A percentile compares a stretch with the other conserved stretches of the same genome.
These are phyloP conservation scores for Tuber melanosporum DNA, from an alignment of 495 filamentous ascomycete species.

Conservation along the genomic window DNA sequence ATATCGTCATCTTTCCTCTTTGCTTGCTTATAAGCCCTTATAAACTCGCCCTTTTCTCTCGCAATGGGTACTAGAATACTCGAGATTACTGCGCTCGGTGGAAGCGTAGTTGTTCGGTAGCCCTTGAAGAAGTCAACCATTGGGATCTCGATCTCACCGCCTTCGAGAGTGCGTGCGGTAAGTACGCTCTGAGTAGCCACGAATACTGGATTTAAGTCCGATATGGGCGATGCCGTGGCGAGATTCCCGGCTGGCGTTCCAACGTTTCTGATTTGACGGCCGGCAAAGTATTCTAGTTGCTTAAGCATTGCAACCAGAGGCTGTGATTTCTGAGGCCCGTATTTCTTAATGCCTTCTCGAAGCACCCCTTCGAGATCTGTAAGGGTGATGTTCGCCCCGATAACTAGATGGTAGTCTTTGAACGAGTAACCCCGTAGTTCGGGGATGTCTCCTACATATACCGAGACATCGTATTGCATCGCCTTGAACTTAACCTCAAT, in stretches of 20 bases:
- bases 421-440: conserved; percentile 77
- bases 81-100: conserved; percentile 74
- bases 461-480: conserved; percentile 79
- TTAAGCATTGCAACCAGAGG: conserved; percentile 68
- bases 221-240: conserved; percentile 91
- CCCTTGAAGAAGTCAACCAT: conserved; percentile 92
- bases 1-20: conserved; percentile 80
- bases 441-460: conserved; percentile 87
- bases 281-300: conserved; percentile 86
- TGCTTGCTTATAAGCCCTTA: conserved; percentile 68
- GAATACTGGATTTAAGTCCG: conserved; percentile 91
- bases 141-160: conserved; percentile 68
- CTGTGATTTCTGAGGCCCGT: conserved; percentile 65
- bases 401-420: conserved; percentile 69
- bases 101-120: conserved; percentile 78
- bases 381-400: conserved; percentile 85
- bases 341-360: conserved; percentile 69
- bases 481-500: conserved; percentile 98
- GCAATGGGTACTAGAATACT: conserved; percentile 76
- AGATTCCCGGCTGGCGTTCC: conserved; percentile 93
- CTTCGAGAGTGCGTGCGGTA: conserved; percentile 61
- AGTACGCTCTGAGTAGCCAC: conserved; percentile 77
- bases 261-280: conserved; percentile 91
- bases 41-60: conserved; percentile 55
- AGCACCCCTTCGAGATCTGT: conserved; percentile 74